Base-by-base conservation (phyloP, 2,329 filamentous ascomycete genomes). In the Gaeumannomyces tritici region DNA sequence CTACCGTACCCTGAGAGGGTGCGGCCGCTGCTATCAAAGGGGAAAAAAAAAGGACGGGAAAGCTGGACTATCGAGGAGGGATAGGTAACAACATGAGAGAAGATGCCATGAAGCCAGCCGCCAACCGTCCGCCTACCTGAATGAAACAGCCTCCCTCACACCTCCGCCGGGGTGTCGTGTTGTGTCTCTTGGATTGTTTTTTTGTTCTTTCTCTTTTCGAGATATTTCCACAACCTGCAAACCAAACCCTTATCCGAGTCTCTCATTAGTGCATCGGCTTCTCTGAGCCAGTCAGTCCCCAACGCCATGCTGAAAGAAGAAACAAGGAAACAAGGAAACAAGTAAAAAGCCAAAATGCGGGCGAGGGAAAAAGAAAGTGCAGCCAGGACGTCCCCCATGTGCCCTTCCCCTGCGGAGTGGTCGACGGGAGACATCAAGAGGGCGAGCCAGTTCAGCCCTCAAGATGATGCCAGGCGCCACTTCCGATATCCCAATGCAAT, bases 281-380 rank as follows among this genome's bases (percentile, higher is more conserved):
- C n/a, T 27, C 47, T 60, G 58, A 47, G 58, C 58, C 58, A 42
- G 33, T 60, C 33, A 71, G 70, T 64, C 70, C 73, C 74, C 68
- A 71, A 70, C 74, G 72, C 74, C 73, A 69, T 75, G 73, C 74
- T 75, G 65, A 71, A 72, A 70, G 69, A 67, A 69, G 67, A 61
- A 65, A 68, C 69, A 73, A 71, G 66, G 66, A n/a, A n/a, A n/a
- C n/a, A n/a, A n/a, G n/a, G 67, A 70, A 69, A 67, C 63, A 66
- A 64, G 57, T 55, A 54, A 31, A 63, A 63, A 59, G 58, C 58
- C 31, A 56, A 56, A 56, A 56, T 56, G 55, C n/a, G 26, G 55
- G 15, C 27, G 27, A 27, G 35, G 24, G 58, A 18, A n/a, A n/a
- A 60, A 24, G 58, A 35, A 60, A 60, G n/a, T 24, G 42, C 42